Base-by-base conservation (phyloP, 148 eudicot species). In the Rhododendron mucronatum region DNA sequence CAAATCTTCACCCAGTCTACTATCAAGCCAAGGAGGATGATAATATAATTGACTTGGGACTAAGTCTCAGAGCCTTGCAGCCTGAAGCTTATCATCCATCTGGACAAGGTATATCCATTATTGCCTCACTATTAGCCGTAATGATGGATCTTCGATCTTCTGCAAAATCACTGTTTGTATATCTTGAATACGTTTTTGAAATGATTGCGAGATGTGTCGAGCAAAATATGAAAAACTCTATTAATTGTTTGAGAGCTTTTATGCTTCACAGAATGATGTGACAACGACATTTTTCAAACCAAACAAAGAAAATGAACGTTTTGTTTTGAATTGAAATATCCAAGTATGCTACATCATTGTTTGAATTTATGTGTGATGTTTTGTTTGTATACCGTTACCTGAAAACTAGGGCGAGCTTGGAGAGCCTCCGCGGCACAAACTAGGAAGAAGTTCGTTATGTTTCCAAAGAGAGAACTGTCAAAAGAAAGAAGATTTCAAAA, bases 31-130 rank as follows among this genome's bases (percentile, higher is more conserved):
- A 91, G 83, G 91, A 90, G 76, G 93, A 90, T 23, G 89, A 88
- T 78, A 85, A 87, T 74, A 84, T 90, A 44, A 92, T 94, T 78
- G 94, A 94, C 88, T 89, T 93, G 87, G 95, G 97, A 6, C 94
- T 94, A 41, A 92, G 97, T 84, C 90, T 93, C 82, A 93, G 88
- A 39, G 87, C 92, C 71, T 82, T 91, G 91, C 95, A 92, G 76
- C 93, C 95, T 15, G 88, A 88, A 35, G 69, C 90, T 82, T 90
- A 87, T 84, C 89, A 93, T 79, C 86, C 87, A 28, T 82, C 91
- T 73, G 85, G 77, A 78, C 88, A 80, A n/a, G 89, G 93, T 94
- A 94, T 45, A 85, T 69, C 67, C 48, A 55, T 44, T 81, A 4
- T 16, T 80, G 2, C 76, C 76, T 71, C 5, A 33, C 76, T 71